Conservation (phyloP, 2,329 filamentous ascomycete species). For the Fusarium lateritium region DNA sequence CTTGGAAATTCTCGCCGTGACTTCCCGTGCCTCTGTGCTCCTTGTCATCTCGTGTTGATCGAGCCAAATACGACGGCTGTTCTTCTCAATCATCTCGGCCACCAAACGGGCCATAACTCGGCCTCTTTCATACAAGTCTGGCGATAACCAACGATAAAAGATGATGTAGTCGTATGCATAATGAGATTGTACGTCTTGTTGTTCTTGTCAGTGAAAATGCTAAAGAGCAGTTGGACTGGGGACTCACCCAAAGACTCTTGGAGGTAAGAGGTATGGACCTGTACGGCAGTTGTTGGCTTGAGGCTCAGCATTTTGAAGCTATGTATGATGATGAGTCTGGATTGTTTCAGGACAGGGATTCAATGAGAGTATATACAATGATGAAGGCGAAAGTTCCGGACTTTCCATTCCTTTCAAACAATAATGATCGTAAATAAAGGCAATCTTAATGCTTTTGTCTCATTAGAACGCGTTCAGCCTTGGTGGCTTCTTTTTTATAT, state of each 20-base stretch:
- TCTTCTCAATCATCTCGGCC: constrained; percentile 21
- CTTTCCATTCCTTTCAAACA: neutral
- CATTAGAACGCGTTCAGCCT: neutral
- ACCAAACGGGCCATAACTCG: constrained; percentile 30
- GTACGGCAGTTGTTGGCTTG: neutral
- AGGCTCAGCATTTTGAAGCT: neutral
- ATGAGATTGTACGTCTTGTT: neutral
- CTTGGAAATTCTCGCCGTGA: constrained; percentile 10
- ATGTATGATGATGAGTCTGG: accelerated
- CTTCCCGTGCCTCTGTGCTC: constrained; percentile 3
- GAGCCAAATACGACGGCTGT: constrained; percentile 16
- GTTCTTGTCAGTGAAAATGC: accelerated
- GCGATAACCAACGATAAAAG: constrained; percentile 24
- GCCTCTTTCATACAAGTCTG: constrained; percentile 20
- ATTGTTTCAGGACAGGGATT: neutral
- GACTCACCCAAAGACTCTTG: neutral
- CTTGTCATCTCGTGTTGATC: constrained; percentile 27
- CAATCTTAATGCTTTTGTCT: neutral
- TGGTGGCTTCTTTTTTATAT: neutral
- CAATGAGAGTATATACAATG: neutral
- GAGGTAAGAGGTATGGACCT: neutral
- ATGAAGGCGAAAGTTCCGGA: neutral
- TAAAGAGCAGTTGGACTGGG: accelerated
- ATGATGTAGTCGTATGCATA: constrained; percentile 24
- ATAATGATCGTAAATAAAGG: too few relatives aligned